A percentile compares a stretch with the other conserved stretches of the same genome.
Conservation (phyloP, 2,329 filamentous ascomycete species). For the Calonectria leucothoes region DNA sequence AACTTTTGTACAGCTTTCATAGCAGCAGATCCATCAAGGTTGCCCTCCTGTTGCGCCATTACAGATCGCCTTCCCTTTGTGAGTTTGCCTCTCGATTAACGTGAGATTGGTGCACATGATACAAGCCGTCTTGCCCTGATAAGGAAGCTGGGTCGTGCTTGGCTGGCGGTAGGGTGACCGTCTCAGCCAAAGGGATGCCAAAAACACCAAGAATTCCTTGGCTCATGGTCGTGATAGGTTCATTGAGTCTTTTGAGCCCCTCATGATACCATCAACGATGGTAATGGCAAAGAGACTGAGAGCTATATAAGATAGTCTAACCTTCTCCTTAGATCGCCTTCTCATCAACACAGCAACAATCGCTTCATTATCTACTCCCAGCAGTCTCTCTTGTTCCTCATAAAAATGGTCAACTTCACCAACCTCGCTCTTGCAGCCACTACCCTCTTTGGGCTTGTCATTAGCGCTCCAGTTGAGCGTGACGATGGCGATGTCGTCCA, state of each 20-base stretch:
- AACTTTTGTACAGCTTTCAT: conserved; percentile 36
- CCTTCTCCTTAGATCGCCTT: conserved; percentile 6
- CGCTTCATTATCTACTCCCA: conserved; percentile 18
- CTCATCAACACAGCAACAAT: conserved; percentile 25
- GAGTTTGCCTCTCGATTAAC: conserved; percentile 24
- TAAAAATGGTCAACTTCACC: conserved; percentile 46
- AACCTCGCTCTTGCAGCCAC: conserved; percentile 40
- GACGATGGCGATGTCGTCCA: conserved; percentile 42
- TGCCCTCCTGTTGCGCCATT: conserved; percentile 18
- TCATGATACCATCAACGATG: conserved; percentile 9
- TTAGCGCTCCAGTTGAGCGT: conserved; percentile 37
- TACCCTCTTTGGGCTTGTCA: conserved; percentile 36
- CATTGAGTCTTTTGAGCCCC: background rate
- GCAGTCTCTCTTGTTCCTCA: conserved; percentile 7
- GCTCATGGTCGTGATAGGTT: background rate
- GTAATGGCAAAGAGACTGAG: background rate
- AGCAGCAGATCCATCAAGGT: conserved; percentile 8
- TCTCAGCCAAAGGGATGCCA: conserved; percentile 1
- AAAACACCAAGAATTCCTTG: conserved; percentile 13
- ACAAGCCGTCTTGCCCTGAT: conserved; percentile 26
- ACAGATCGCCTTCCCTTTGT: conserved; percentile 37
- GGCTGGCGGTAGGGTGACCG: conserved; percentile 24
- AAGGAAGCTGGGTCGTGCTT: conserved; percentile 39
- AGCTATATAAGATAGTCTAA: conserved; percentile 35
- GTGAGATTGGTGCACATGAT: conserved; percentile 19